Evolutionary conservation across 805 yeast genomes (phyloP), one percentile per base, ranked within the genome.

Genomic region (Lipomyces starkeyi): DNA sequence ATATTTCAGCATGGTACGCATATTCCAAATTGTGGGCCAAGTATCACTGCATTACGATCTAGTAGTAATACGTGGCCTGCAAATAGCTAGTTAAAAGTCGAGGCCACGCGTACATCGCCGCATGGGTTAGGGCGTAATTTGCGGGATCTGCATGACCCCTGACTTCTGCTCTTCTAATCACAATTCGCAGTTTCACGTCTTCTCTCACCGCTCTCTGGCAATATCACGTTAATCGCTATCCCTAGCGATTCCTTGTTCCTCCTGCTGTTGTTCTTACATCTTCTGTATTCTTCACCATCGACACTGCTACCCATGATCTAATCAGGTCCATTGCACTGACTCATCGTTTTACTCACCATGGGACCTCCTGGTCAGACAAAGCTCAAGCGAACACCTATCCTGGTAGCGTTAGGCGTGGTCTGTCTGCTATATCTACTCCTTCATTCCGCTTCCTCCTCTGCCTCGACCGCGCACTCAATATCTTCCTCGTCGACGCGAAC

Each of bases 351-450:
- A 43, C 2, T 43, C 25, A 53, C 25, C 7, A 53, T 60, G 63
- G 63, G 63, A 11, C 59, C 58, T n/a, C 25, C 63, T 14, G 11
- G 47, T 8, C 58, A 9, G 35, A 27, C 63, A 8, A 59, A 43
- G 17, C 53, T 14, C 13, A 14, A 47, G 59, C 58, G 59, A 27
- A n/a, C 59, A 25, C 63, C 65, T 35, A n/a, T 64, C 35, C 54
- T 61, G 9, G 22, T 61, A 7, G 65, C 68, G 22, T n/a, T 58
- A 25, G 34, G 25, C 54, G 61, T 58, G 29, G 53, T 67, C 43
- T 22, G 49, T 11, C 29, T 64, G 25, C 57, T 64, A 37, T 43
- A 59, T 29, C 22, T 67, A 14, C 53, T 67, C 58, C 37, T 58
- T 13, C 63, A 57, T 35, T 56, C 61, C 32, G 34, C 58, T 20